Conservation (phyloP, 345 rosid species). For the Salix caprea region DNA sequence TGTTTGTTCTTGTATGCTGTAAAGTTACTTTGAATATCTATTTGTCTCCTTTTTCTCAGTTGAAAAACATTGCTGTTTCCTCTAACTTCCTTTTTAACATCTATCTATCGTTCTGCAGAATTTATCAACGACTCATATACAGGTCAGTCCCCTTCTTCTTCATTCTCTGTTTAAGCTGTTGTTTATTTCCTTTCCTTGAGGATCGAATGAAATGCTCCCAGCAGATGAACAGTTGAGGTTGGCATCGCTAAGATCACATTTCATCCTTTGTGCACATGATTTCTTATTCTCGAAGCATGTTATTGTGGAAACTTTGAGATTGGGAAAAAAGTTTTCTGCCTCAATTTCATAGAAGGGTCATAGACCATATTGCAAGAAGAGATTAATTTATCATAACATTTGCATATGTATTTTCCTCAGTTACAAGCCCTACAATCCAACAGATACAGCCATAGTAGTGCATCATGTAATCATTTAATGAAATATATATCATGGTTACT, state of each 20-base stretch:
- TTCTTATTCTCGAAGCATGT: background rate
- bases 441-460: too few species aligned
- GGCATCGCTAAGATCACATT: background rate
- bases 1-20: background rate
- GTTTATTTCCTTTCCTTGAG: background rate
- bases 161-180: background rate
- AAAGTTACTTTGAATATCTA: background rate
- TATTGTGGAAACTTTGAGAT: background rate
- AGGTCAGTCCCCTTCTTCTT: constrained; percentile 21
- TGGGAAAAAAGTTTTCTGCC: background rate
- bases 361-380: background rate
- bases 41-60: background rate
- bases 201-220: background rate
- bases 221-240: background rate
- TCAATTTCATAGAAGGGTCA: background rate
- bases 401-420: background rate
- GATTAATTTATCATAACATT: background rate
- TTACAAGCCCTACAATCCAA: too few species aligned
- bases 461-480: too few species aligned
- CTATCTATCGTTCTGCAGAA: constrained; percentile 23
- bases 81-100: background rate
- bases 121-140: constrained; percentile 18
- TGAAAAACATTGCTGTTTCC: background rate
- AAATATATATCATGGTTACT: too few species aligned
- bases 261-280: background rate